These are phyloP conservation scores for Bauhinia variegata DNA, from an alignment of 306 rosid genomes.

Conservation along the genomic window DNA sequence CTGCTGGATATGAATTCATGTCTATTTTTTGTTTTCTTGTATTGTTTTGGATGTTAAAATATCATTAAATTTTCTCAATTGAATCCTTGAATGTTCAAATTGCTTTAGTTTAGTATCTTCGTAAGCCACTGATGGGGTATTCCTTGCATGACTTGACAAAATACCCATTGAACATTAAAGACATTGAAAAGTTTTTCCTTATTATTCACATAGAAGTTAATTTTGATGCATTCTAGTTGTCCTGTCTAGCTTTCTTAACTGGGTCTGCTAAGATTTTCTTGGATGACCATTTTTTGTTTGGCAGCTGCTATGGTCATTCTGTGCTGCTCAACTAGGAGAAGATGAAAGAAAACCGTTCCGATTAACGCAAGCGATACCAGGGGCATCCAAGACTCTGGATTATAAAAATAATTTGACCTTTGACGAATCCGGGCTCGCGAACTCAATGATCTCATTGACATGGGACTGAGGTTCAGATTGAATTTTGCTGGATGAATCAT, in stretches of 20 bases:
- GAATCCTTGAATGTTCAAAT: too few relatives aligned
- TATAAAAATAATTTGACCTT: slow-evolving; percentile 61
- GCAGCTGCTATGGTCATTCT: slow-evolving; percentile 97
- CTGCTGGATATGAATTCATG: not conserved
- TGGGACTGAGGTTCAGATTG: slow-evolving; percentile 71
- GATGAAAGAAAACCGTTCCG: slow-evolving; percentile 64
- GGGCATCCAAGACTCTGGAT: slow-evolving; percentile 71
- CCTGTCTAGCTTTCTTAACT: not conserved
- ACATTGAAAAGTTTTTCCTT: too few relatives aligned
- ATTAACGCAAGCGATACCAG: slow-evolving; percentile 86
- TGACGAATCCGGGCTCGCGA: slow-evolving; percentile 84
- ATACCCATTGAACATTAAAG: too few relatives aligned
- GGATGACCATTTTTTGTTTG: slow-evolving; percentile 31
- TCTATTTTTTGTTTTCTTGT: too few relatives aligned
- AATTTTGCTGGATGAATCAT: slow-evolving; percentile 25
- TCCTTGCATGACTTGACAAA: too few relatives aligned
- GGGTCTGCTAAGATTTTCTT: slow-evolving; percentile 10
- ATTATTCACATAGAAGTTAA: too few relatives aligned
- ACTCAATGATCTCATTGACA: slow-evolving; percentile 90
- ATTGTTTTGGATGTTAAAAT: too few relatives aligned
- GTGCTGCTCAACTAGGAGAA: slow-evolving; percentile 64
- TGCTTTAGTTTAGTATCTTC: too few relatives aligned
- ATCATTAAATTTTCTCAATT: too few relatives aligned
- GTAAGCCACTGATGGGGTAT: too few relatives aligned
- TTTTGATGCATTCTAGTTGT: too few relatives aligned